Percentiles rank a stretch among this genome's conserved stretches.
phyloP scores from a whole-genome alignment of 164 flowering plant genomes.

The Magnolia sinica region DNA sequence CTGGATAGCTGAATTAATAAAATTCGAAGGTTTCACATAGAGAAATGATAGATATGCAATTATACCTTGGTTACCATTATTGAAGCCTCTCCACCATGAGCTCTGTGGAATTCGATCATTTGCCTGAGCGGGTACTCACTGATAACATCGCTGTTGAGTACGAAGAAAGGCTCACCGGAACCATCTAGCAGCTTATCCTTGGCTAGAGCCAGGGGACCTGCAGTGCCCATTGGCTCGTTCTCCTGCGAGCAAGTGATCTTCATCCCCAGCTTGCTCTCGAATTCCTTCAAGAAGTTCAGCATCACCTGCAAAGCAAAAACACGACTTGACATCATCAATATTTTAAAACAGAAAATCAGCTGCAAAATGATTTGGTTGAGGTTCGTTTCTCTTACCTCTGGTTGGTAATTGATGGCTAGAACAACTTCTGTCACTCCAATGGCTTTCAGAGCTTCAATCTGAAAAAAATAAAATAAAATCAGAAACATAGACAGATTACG shows the following conservation, averaged over 20 bases:
- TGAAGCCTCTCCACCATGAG: slow-evolving; percentile 95
- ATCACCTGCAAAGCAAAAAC: slow-evolving; percentile 54
- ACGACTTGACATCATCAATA: neutral
- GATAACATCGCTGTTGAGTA: slow-evolving; percentile 98
- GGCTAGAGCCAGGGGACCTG: slow-evolving; percentile 96
- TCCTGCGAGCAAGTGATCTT: slow-evolving; percentile 95
- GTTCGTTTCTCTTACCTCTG: slow-evolving; percentile 58
- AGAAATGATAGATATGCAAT: neutral
- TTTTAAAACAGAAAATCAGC: neutral
- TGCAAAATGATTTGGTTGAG: neutral
- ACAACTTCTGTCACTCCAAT: slow-evolving; percentile 94
- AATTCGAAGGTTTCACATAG: neutral
- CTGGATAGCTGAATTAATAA: too few species aligned
- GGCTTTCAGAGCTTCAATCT: slow-evolving; percentile 95
- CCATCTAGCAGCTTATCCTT: slow-evolving; percentile 81
- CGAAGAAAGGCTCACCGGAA: slow-evolving; percentile 92
- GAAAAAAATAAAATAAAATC: slow-evolving; percentile 9
- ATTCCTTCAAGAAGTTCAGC: slow-evolving; percentile 91
- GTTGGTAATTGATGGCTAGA: slow-evolving; percentile 95
- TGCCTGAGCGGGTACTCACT: slow-evolving; percentile 90
- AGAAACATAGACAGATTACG: neutral
- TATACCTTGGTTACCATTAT: slow-evolving; percentile 97
- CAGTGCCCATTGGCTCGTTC: slow-evolving; percentile 97
- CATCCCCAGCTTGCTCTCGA: slow-evolving; percentile 79
- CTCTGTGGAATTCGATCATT: slow-evolving; percentile 89